These are phyloP conservation scores for Melanopsichium pennsylvanicum DNA, from an alignment of 1,284 basidiomycete species.

Conservation along the genomic window DNA sequence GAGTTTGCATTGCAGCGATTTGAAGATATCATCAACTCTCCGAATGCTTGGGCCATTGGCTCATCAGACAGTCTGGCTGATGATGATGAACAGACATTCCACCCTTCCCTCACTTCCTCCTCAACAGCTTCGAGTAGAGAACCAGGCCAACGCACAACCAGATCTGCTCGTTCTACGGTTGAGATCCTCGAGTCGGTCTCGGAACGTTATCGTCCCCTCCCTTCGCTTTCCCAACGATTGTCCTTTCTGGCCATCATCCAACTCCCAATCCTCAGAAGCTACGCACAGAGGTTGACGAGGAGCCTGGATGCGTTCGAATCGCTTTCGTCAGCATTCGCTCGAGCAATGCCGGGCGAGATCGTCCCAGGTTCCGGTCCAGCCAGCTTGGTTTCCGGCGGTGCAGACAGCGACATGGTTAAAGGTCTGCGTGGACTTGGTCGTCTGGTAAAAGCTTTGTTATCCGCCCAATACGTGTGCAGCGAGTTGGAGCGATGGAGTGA, in stretches of 20 bases:
- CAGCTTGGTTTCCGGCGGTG: conserved; percentile 9
- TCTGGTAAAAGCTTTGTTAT: conserved; percentile 57
- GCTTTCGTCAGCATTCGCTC: conserved; percentile 74
- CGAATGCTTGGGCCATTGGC: conserved; percentile 87
- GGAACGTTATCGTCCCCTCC: conserved; percentile 90
- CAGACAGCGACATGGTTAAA: conserved; percentile 56
- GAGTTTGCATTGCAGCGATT: conserved; percentile 81
- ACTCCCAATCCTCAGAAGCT: conserved; percentile 80
- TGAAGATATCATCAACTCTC: conserved; percentile 78
- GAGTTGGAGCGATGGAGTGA: conserved; percentile 56
- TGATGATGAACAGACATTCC: conserved; percentile 67
- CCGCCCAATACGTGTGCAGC: conserved; percentile 41
- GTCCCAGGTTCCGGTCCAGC: conserved; percentile 5
- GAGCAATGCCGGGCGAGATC: conserved; percentile 83
- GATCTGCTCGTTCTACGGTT: conserved; percentile 44
- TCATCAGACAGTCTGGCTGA: conserved; percentile 71
- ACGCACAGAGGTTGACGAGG: conserved; percentile 78
- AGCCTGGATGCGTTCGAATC: conserved; percentile 92
- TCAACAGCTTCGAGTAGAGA: neutral
- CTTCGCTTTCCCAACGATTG: conserved; percentile 77
- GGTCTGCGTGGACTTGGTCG: conserved; percentile 57
- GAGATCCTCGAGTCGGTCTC: conserved; percentile 52
- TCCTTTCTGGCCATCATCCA: conserved; percentile 86
- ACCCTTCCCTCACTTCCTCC: neutral
- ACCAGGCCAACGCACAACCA: conserved; percentile 42